Conservation (phyloP, 495 filamentous ascomycete species). For the Jackrogersella multiformis region DNA sequence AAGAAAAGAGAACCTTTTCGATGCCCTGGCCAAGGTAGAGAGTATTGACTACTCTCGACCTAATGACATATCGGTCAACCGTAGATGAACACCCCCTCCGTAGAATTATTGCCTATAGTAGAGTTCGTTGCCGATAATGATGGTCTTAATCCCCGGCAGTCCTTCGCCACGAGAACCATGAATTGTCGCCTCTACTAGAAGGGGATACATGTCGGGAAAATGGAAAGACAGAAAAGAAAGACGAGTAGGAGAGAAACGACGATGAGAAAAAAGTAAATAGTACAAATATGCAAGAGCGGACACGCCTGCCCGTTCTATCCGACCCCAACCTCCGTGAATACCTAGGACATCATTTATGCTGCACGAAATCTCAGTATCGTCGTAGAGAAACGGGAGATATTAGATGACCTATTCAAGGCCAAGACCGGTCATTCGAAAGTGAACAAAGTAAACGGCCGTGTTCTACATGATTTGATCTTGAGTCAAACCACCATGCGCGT, state of each 20-base stretch:
- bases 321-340: conserved; percentile 18
- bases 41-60: conserved; percentile 20
- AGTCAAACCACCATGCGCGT: conserved; percentile 77
- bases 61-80: conserved; percentile 10
- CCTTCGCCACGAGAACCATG: conserved; percentile 14
- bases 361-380: conserved; percentile 13
- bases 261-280: conserved; percentile 19
- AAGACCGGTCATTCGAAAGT: not conserved
- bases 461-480: conserved; percentile 97
- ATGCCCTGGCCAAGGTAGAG: conserved; percentile 12
- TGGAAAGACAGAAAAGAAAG: conserved; percentile 1
- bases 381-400: conserved; percentile 4
- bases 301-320: conserved; percentile 25
- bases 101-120: conserved; percentile 20
- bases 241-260: conserved; percentile 22
- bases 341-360: conserved; percentile 1
- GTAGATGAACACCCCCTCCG: conserved; percentile 12
- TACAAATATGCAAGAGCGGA: conserved; percentile 37
- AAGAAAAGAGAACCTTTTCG: conserved; percentile 21
- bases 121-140: conserved; percentile 22
- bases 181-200: conserved; percentile 17
- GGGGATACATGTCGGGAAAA: conserved; percentile 19
- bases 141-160: conserved; percentile 24
- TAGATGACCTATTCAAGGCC: not conserved
- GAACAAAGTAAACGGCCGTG: not conserved